These are phyloP conservation scores for Protostelium mycophagum DNA, from an alignment of 78 protist species.

Conservation along the genomic window DNA sequence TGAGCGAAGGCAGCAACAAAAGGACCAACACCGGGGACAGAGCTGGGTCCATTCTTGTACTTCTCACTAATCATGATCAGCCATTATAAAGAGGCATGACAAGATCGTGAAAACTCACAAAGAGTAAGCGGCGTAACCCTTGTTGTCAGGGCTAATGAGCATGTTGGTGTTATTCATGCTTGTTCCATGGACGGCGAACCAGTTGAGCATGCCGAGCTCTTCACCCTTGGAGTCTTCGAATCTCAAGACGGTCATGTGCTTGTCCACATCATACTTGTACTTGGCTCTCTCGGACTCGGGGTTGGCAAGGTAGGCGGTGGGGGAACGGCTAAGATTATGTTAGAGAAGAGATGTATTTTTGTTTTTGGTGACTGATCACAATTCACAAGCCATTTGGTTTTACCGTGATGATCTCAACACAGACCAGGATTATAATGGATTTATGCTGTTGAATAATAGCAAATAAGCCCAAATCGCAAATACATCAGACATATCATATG, in stretches of 20 bases:
- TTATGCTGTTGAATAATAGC: not conserved
- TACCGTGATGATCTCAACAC: not conserved
- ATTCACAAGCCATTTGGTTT: not conserved
- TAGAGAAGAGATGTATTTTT: not conserved
- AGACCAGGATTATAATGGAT: not conserved
- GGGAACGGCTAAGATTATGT: constrained; percentile 45
- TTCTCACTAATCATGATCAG: constrained; percentile 26
- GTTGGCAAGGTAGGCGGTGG: constrained; percentile 62
- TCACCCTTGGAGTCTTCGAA: constrained; percentile 37
- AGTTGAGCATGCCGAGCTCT: constrained; percentile 51
- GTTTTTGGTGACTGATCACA: not conserved
- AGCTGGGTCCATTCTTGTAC: constrained; percentile 8
- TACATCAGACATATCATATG: not conserved
- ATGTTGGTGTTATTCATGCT: constrained; percentile 68
- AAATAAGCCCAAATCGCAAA: not conserved
- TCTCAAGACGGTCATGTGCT: constrained; percentile 51
- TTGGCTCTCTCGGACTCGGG: constrained; percentile 67
- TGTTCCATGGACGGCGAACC: constrained; percentile 73
- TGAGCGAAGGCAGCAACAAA: constrained; percentile 77
- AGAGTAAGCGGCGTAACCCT: constrained; percentile 71
- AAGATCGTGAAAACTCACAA: constrained; percentile 14
- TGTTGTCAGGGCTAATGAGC: constrained; percentile 75
- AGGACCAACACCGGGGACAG: constrained; percentile 54
- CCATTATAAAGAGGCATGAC: not conserved
- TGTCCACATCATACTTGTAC: constrained; percentile 48